These are phyloP conservation scores for Suillus plorans DNA, from an alignment of 768 basidiomycete species.

Conservation along the genomic window DNA sequence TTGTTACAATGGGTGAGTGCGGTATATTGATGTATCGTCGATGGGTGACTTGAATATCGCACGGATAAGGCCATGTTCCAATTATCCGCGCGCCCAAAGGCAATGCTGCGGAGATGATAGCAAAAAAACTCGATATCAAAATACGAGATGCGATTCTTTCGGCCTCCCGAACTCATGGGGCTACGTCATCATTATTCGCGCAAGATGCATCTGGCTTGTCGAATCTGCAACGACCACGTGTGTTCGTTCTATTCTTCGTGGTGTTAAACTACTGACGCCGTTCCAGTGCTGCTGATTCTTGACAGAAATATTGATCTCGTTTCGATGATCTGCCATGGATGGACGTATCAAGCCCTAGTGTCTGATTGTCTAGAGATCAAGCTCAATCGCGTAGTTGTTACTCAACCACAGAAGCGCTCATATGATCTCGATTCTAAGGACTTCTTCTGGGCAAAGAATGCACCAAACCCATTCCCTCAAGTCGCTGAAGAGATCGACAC, in stretches of 20 bases:
- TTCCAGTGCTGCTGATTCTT: constrained; percentile 83
- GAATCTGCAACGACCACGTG: constrained; percentile 85
- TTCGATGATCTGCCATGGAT: constrained; percentile 92
- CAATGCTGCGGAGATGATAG: constrained; percentile 99
- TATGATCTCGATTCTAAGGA: constrained; percentile 98
- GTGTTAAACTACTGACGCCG: constrained; percentile 9
- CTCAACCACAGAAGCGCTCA: constrained; percentile 69
- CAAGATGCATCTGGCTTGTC: constrained; percentile 83
- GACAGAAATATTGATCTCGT: constrained; percentile 95
- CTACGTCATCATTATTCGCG: constrained; percentile 64
- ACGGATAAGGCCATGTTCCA: constrained; percentile 74
- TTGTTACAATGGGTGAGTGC: constrained; percentile 80
- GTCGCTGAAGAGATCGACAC: constrained; percentile 96
- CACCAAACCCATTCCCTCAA: constrained; percentile 94
- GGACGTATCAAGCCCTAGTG: constrained; percentile 98
- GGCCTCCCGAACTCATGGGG: constrained; percentile 58
- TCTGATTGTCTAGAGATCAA: constrained; percentile 98
- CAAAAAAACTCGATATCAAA: constrained; percentile 90
- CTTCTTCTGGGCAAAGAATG: constrained; percentile 98
- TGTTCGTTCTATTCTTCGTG: constrained; percentile 21
- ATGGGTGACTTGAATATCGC: constrained; percentile 2
- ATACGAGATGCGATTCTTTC: constrained; percentile 83
- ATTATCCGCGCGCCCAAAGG: constrained; percentile 93
- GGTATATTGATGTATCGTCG: not conserved
- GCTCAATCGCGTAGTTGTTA: constrained; percentile 89